phyloP scores from a whole-genome alignment of 1,284 basidiomycete genomes.

The Malassezia vespertilionis region DNA sequence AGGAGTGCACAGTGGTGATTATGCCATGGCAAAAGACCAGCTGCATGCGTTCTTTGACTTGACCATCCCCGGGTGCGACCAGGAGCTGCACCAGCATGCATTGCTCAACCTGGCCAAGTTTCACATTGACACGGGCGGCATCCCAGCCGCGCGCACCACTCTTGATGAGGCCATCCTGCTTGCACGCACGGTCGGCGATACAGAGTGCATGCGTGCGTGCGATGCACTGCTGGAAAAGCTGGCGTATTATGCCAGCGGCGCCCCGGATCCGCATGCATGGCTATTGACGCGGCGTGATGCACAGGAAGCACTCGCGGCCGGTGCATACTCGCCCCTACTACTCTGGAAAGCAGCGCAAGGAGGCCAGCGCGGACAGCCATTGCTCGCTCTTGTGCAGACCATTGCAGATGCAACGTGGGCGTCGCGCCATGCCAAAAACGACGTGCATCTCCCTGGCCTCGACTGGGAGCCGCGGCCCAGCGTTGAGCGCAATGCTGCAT shows the following conservation, averaged over 20 bases:
- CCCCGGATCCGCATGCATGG: background rate
- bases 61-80: constrained; percentile 17
- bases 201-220: constrained; percentile 17
- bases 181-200: constrained; percentile 14
- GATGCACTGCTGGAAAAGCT: constrained; percentile 16
- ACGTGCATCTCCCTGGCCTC: background rate
- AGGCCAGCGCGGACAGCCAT: constrained; percentile 4
- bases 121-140: constrained; percentile 5
- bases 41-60: constrained; percentile 15
- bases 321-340: constrained; percentile 10
- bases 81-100: constrained; percentile 17
- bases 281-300: constrained; percentile 9
- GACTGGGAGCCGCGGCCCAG: constrained; percentile 18
- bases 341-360: constrained; percentile 13
- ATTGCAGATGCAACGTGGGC: constrained; percentile 10
- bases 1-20: constrained; percentile 9
- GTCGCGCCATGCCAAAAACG: constrained; percentile 2
- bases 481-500: constrained; percentile 14
- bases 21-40: constrained; percentile 4
- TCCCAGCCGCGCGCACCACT: constrained; percentile 8
- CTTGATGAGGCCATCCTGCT: constrained; percentile 16
- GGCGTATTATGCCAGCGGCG: background rate
- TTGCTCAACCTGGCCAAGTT: constrained; percentile 16
- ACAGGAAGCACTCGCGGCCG: background rate
- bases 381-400: constrained; percentile 6